Evolutionary conservation across 768 basidiomycete genomes (phyloP), one percentile per base, ranked within the genome.

Genomic region (Bullera alba): DNA sequence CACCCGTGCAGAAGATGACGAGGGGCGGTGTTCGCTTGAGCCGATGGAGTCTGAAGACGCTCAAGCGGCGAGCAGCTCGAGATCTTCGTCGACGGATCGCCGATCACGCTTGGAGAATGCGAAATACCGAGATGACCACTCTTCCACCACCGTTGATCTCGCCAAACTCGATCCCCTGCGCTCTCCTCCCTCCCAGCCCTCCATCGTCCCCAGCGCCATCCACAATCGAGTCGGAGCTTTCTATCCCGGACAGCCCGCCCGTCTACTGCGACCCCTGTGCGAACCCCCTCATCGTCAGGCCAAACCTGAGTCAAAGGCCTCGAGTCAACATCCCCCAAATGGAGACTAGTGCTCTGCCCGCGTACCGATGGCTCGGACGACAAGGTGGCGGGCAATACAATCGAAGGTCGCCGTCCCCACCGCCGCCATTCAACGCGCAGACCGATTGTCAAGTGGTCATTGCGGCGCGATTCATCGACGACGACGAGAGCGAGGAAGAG

Each of bases 391-490:
- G 37, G 8, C 12, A 39, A 12, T 57, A 52, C 29, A 35, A 41
- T 4, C 32, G 45, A n/a, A 42, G 59, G 48, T 54, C 58, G n/a
- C 64, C 64, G 15, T 49, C 61, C 4, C 64, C 64, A 8, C 64
- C 64, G 16, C 64, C 64, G 7, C 64, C 64, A 14, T 66, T 60
- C 45, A 66, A 66, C 28, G 64, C 64, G 15, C 25, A 39, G 22
- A 60, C 64, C 7, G 64, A 66, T 39, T 43, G 58, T 23, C 53
- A 62, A 36, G 58, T 54, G 22, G 42, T 66, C 3, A 55, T 66
- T 16, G 53, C 53, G 2, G 58, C 61, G 0, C 23, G 50, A 8
- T 60, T 63, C 47, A 56, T 62, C 30, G 60, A 55, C 17, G 51
- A 54, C 14, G 52, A 54, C 32, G 52, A 54, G 16, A 49, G 51